Conservation (phyloP, 2,329 filamentous ascomycete species). For the Neodidymelliopsis sp. region DNA sequence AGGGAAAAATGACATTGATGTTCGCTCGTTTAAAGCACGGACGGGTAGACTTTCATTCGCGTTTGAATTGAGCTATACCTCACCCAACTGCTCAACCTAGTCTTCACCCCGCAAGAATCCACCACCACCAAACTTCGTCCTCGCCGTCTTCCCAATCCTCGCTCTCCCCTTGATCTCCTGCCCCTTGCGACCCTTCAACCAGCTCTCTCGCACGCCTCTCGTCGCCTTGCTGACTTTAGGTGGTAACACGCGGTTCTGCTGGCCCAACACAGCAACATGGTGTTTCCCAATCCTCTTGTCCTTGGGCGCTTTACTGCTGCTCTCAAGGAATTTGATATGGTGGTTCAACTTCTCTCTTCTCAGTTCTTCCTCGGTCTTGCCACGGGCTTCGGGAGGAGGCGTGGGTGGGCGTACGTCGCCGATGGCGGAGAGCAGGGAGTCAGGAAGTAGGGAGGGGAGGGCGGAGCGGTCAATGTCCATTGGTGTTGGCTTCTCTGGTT, state of each 20-base stretch:
- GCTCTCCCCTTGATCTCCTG: conserved; percentile 34
- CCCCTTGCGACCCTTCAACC: conserved; percentile 52
- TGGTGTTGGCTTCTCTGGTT: conserved; percentile 5
- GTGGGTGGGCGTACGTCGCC: conserved; percentile 55
- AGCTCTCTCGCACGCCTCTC: conserved; percentile 49
- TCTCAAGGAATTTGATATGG: conserved; percentile 58
- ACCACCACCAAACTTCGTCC: conserved; percentile 35
- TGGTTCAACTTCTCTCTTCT: conserved; percentile 56
- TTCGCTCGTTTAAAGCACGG: too few relatives aligned
- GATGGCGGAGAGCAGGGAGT: conserved; percentile 58
- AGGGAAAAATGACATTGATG: too few relatives aligned
- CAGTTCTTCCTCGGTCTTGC: conserved; percentile 40
- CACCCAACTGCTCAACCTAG: conserved; percentile 6
- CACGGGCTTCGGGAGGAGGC: conserved; percentile 45
- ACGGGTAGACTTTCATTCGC: too few relatives aligned
- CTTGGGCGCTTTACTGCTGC: conserved; percentile 57
- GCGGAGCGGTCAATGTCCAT: background rate
- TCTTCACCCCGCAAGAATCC: conserved; percentile 43
- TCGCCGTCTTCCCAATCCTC: conserved; percentile 38
- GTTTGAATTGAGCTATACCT: too few relatives aligned
- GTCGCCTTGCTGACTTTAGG: conserved; percentile 54
- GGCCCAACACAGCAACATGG: conserved; percentile 58
- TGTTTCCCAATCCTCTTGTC: conserved; percentile 59
- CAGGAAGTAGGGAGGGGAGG: conserved; percentile 60
- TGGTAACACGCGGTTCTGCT: conserved; percentile 50